These are phyloP conservation scores for Noccaea caerulescens DNA, from an alignment of 345 rosid species.

Conservation along the genomic window DNA sequence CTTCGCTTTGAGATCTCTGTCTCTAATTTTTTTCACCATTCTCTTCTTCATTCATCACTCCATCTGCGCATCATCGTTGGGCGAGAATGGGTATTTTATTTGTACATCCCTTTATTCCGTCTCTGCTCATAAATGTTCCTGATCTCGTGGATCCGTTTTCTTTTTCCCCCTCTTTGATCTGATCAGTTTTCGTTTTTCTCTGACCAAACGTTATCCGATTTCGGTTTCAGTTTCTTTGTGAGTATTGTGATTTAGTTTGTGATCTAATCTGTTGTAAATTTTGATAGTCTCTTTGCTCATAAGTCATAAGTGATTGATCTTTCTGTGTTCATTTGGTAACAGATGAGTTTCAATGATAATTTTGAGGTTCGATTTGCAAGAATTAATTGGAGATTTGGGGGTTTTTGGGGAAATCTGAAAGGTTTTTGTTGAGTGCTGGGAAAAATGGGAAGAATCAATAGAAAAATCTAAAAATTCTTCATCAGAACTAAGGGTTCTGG, in stretches of 20 bases:
- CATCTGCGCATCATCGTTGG: constrained; percentile 25
- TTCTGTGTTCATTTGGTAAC: constrained; percentile 16
- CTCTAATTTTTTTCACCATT: constrained; percentile 12
- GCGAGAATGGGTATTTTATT: constrained; percentile 41
- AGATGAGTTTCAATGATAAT: constrained; percentile 12
- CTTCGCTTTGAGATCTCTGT: constrained; percentile 33
- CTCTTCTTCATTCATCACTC: constrained; percentile 25
- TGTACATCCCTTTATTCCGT: neutral
- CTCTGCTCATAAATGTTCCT: constrained; percentile 43
- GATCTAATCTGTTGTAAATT: constrained; percentile 26
- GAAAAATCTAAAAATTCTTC: neutral
- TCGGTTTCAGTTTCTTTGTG: constrained; percentile 34
- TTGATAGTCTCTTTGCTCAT: constrained; percentile 30
- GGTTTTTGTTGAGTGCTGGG: constrained; percentile 36
- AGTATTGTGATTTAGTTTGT: constrained; percentile 29
- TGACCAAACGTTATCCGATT: constrained; percentile 33
- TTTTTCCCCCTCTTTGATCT: constrained; percentile 28
- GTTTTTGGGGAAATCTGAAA: neutral
- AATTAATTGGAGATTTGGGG: neutral
- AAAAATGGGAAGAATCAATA: constrained; percentile 21
- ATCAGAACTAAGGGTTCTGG: constrained; percentile 29
- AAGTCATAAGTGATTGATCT: constrained; percentile 33
- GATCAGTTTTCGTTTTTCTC: constrained; percentile 38
- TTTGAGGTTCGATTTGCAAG: constrained; percentile 15
- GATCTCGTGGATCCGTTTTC: constrained; percentile 48